Evolutionary conservation across 352 stramenopile species (phyloP).

Genomic region (Thraustochytrium sp.): DNA sequence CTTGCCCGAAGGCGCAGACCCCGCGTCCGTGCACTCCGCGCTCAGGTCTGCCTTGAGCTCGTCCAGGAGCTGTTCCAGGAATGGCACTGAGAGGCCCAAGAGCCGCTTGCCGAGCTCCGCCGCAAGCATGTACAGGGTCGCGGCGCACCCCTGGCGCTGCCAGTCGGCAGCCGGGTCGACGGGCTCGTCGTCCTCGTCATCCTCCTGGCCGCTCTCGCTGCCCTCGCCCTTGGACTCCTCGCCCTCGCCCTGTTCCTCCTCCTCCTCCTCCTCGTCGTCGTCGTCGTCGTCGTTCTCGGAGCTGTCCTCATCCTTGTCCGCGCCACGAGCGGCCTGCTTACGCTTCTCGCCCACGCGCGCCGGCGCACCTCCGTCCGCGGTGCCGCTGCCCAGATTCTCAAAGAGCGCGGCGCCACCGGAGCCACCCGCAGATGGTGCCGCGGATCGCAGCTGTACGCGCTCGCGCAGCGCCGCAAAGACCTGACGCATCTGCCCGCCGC

Average conservation of each 20-base stretch:
- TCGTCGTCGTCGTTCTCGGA: not conserved
- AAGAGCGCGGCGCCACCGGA: not conserved
- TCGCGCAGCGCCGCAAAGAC: constrained; percentile 14
- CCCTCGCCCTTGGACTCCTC: too few species aligned
- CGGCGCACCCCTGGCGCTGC: not conserved
- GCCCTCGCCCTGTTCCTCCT: not conserved
- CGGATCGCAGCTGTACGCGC: not conserved
- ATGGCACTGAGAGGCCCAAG: not conserved
- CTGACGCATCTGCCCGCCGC: not conserved
- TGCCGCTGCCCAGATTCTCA: not conserved
- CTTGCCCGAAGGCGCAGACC: not conserved
- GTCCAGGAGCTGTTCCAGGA: not conserved
- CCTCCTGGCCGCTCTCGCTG: not conserved
- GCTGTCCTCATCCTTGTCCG: not conserved
- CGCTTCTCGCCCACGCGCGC: not conserved
- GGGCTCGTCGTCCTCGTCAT: not conserved
- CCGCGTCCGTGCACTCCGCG: not conserved
- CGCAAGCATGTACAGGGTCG: not conserved
- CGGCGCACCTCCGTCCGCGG: too few species aligned
- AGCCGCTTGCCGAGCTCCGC: not conserved
- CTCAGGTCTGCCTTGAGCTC: not conserved
- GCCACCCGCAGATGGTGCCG: too few species aligned
- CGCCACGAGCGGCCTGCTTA: not conserved
- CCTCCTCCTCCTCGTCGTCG: not conserved
- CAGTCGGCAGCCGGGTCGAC: not conserved